Evolutionary conservation across 2,329 filamentous ascomycete genomes (phyloP), one percentile per base, ranked within the genome.

Genomic region (Ascochyta fabae): DNA sequence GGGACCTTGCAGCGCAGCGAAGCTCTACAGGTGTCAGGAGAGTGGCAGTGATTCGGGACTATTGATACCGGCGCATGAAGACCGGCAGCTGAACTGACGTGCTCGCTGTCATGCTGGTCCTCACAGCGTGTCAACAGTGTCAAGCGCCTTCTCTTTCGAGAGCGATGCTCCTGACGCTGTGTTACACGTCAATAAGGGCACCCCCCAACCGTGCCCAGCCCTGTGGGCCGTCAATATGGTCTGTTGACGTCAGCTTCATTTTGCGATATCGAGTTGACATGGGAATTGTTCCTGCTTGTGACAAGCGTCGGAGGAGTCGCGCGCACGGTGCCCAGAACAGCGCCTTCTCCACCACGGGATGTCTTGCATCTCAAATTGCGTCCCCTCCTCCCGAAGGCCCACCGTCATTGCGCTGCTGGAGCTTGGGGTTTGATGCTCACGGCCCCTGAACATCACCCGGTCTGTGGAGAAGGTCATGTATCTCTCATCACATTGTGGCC

Each of bases 361-460:
- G 60, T 57, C 58, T 59, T 64, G 62, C 62, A 62, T 51, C 33
- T 51, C 60, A 57, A 53, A 44, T 47, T 56, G 47, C 42, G 39
- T 41, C 56, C 51, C 53, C 53, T 53, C 44, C 40, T 46, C 26
- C 49, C 48, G 49, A 35, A 38, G 34, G 24, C 38, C 41, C 36
- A 49, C 44, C 31, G 36, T 33, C 48, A 46, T 34, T 43, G 44
- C 33, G 16, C 31, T 45, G 44, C 44, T 27, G 24, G 31, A 39
- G 50, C 27, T 43, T 53, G 46, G 23, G 15, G 12, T 23, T 34
- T 43, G 36, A 54, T 57, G 50, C 49, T 42, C 29, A 19, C 23
- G 26, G 38, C 55, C 55, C 50, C 50, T 58, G 50, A 46, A 31
- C 41, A 54, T 48, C 50, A 46, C 38, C 43, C n/a, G 40, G 15